Percentiles rank a stretch among this genome's conserved stretches.
phyloP scores from a whole-genome alignment of 2,329 filamentous ascomycete species.

The Pseudocercospora crystallina region DNA sequence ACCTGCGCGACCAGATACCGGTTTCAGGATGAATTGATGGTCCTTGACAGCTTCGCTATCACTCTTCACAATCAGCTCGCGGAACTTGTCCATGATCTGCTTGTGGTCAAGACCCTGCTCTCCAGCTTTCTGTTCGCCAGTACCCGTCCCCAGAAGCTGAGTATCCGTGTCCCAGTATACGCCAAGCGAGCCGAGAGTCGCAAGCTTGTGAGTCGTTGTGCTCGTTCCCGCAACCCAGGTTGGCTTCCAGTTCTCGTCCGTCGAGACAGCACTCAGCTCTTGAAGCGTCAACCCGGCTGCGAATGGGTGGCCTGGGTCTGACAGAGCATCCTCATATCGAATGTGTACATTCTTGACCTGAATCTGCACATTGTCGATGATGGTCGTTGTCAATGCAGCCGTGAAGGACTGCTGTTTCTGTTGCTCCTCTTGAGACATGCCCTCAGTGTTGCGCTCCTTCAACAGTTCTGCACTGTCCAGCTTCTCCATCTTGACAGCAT shows the following conservation, averaged over 20 bases:
- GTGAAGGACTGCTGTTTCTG: conserved; percentile 98
- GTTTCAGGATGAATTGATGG: conserved; percentile 94
- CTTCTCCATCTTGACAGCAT: conserved; percentile 98
- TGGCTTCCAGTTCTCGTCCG: conserved; percentile 89
- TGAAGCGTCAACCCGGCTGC: conserved; percentile 88
- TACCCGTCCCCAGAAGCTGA: conserved; percentile 75
- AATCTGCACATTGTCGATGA: conserved; percentile 97
- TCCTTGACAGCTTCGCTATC: conserved; percentile 55
- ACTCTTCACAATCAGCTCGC: conserved; percentile 72
- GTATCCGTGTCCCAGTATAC: conserved; percentile 99
- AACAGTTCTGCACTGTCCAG: conserved; percentile 93
- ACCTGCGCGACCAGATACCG: conserved; percentile 91
- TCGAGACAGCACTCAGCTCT: conserved; percentile 96
- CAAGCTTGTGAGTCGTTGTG: conserved; percentile 86
- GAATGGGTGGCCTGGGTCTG: conserved; percentile 91
- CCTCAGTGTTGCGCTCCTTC: conserved; percentile 88
- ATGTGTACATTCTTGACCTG: conserved; percentile 98
- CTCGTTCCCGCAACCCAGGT: conserved; percentile 91
- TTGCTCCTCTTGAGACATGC: conserved; percentile 91
- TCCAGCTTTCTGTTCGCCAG: conserved; percentile 57
- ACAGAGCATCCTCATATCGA: conserved; percentile 96
- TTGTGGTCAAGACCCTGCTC: conserved; percentile 65
- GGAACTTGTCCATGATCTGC: conserved; percentile 75
- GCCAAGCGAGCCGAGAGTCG: conserved; percentile 82
- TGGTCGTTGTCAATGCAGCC: conserved; percentile 88